phyloP scores from a whole-genome alignment of 306 rosid genomes.

The Betula pendula region DNA sequence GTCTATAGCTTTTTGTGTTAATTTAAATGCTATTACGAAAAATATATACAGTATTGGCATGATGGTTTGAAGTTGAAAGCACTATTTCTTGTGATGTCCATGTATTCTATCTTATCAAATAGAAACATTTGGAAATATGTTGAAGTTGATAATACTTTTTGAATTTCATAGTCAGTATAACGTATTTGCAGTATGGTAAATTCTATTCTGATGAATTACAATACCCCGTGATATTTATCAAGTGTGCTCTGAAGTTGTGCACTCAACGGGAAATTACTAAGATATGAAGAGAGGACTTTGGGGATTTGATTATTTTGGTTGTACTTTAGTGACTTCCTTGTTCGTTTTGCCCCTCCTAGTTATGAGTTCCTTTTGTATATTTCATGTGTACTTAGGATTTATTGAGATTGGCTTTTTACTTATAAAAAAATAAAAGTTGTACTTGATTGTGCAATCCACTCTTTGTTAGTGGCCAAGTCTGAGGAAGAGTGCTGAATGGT shows the following conservation, averaged over 20 bases:
- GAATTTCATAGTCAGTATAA: background rate
- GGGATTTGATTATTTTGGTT: slow-evolving; percentile 1
- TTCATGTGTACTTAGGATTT: no score
- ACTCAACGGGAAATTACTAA: background rate
- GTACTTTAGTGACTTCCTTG: no score
- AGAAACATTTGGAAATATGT: background rate
- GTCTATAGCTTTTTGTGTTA: background rate
- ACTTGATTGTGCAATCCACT: background rate
- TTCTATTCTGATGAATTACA: background rate
- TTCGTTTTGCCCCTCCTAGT: no score
- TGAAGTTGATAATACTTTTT: background rate
- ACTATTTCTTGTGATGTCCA: background rate
- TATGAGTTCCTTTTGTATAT: no score
- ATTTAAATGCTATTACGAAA: background rate
- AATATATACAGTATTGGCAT: background rate
- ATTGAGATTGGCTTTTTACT: no score
- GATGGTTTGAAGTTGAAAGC: background rate
- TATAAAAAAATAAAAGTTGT: no score
- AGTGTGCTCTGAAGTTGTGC: background rate
- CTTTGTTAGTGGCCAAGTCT: background rate
- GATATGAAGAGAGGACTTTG: background rate
- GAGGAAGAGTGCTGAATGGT: background rate
- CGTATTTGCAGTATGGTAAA: background rate
- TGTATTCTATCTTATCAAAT: background rate
- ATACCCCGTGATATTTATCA: no score